Base-by-base conservation (phyloP, 306 rosid species). In the Alnus rubra region DNA sequence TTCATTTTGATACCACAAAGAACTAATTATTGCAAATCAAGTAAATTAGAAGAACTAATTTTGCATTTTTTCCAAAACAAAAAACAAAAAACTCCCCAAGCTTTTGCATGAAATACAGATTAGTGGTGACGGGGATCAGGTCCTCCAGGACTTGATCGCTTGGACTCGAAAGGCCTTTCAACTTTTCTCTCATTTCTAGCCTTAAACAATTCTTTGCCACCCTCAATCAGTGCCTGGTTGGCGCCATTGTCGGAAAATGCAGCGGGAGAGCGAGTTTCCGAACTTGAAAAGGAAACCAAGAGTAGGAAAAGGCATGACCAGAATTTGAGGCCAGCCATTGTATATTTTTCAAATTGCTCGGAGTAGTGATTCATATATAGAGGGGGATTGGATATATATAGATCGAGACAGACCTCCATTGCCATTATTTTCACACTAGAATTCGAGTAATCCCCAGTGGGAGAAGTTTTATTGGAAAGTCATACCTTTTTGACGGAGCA, bases 81-180 rank as follows among this genome's bases (percentile, higher is more conserved):
- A 23, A 23, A 23, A 23, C 28, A 23, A 23, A 23, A 0, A 23
- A 10, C 3, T 3, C 33, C n/a, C 14, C 31, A 56, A 56, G 63
- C 33, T 56, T 56, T 50, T 63, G 13, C 11, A 68, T 42, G 12
- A 30, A 37, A 14, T 16, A 9, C 6, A 52, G 14, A 50, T 55
- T 74, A 80, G 39, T 54, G 62, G 47, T 67, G 83, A 9, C 13
- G 44, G 53, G 79, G 79, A 64, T 80, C 82, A 19, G 74, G 83
- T 14, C 74, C 83, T 47, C 78, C 59, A 44, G 74, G 74, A 44
- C 74, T 73, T 44, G 1, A 31, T 52, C 69, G 51, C 68, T 80
- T 50, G 49, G 78, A 45, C 13, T 35, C 69, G 6, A 64, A 42
- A 44, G 35, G 6, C 28, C 47, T 56, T 45, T 69, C 70, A 0